phyloP scores from a whole-genome alignment of 768 basidiomycete genomes.

The Xerocomus spinulosus region DNA sequence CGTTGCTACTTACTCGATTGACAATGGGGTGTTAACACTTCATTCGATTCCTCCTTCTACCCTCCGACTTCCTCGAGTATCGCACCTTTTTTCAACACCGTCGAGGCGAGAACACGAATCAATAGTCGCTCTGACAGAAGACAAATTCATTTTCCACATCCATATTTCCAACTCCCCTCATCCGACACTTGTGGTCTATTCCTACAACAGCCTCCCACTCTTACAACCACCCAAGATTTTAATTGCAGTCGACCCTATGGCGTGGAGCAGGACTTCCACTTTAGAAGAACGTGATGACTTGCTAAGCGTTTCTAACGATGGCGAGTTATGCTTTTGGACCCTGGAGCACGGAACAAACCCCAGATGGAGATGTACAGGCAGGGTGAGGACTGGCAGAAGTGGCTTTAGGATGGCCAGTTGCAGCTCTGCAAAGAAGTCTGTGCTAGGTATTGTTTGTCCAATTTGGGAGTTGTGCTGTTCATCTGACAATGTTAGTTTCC shows the following conservation, averaged over 20 bases:
- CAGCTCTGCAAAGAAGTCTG: slow-evolving; percentile 90
- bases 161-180: slow-evolving; percentile 34
- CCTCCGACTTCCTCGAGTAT: slow-evolving; percentile 47
- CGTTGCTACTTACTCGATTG: slow-evolving; percentile 55
- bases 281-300: slow-evolving; percentile 66
- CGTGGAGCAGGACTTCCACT: slow-evolving; percentile 53
- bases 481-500: slow-evolving; percentile 46
- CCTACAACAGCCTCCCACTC: slow-evolving; percentile 52
- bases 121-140: slow-evolving; percentile 63
- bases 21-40: slow-evolving; percentile 46
- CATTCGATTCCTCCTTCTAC: slow-evolving; percentile 44
- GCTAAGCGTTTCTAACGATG: slow-evolving; percentile 69
- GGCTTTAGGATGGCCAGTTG: slow-evolving; percentile 71
- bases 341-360: slow-evolving; percentile 40
- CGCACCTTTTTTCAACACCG: slow-evolving; percentile 63
- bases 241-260: slow-evolving; percentile 84
- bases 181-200: slow-evolving; percentile 43
- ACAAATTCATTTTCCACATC: slow-evolving; percentile 56
- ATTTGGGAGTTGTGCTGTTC: neutral
- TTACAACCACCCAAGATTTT: slow-evolving; percentile 46
- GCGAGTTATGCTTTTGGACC: slow-evolving; percentile 86
- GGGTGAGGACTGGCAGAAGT: slow-evolving; percentile 64
- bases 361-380: slow-evolving; percentile 66
- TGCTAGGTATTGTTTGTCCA: slow-evolving; percentile 56
- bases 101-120: slow-evolving; percentile 47